phyloP scores from a whole-genome alignment of 78 protist species.

The Abeoforma whisleri region DNA sequence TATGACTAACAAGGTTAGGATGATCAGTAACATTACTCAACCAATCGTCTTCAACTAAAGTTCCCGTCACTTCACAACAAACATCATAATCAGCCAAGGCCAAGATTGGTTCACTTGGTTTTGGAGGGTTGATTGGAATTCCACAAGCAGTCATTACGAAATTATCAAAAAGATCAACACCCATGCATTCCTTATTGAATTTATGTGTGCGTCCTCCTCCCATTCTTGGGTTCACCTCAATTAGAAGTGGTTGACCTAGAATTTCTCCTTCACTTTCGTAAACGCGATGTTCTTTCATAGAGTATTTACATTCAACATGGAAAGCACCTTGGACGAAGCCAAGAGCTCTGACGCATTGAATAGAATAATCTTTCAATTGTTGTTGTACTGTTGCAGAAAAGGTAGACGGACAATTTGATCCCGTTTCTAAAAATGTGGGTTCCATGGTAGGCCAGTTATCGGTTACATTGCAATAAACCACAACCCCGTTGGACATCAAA shows the following conservation, averaged over 20 bases:
- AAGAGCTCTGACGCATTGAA: slow-evolving; percentile 6
- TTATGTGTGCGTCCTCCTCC: slow-evolving; percentile 35
- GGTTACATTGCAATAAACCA: slow-evolving; percentile 5
- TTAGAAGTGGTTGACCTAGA: slow-evolving; percentile 18
- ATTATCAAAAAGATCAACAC: slow-evolving; percentile 8
- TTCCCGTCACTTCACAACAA: slow-evolving; percentile 7
- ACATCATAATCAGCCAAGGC: slow-evolving; percentile 19
- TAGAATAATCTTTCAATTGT: slow-evolving; percentile 4
- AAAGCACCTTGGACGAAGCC: slow-evolving; percentile 31
- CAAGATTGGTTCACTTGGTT: neutral
- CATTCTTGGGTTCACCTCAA: slow-evolving; percentile 34
- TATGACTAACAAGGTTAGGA: neutral
- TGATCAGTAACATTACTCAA: neutral
- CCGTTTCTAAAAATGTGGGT: slow-evolving; percentile 33
- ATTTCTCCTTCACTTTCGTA: neutral
- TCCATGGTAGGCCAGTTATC: slow-evolving; percentile 44
- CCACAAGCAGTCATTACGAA: neutral
- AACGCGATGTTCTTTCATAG: slow-evolving; percentile 4
- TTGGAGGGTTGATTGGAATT: slow-evolving; percentile 10
- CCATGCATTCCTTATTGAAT: slow-evolving; percentile 15
- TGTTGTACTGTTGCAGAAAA: neutral
- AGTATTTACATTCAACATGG: slow-evolving; percentile 29
- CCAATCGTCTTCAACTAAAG: neutral
- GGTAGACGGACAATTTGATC: slow-evolving; percentile 21
- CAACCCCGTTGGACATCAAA: slow-evolving; percentile 16